Evolutionary conservation across 2,329 filamentous ascomycete genomes (phyloP).

Genomic region (Alternaria sp.): DNA sequence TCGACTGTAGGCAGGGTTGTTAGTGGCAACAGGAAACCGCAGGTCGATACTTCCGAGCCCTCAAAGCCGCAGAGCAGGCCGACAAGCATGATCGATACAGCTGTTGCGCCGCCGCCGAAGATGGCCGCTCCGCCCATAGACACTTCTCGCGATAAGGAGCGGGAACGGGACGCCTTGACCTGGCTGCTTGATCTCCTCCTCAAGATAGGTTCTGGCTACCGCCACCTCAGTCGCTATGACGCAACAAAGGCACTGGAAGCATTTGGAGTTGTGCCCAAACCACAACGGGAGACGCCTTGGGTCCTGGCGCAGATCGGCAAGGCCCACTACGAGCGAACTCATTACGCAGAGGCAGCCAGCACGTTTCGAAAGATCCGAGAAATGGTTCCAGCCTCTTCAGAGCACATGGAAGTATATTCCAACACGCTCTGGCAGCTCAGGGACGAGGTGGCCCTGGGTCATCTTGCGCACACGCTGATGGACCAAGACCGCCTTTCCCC

Average conservation of each 20-base stretch:
- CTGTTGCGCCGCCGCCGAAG: slow-evolving; percentile 38
- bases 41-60: slow-evolving; percentile 71
- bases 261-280: slow-evolving; percentile 74
- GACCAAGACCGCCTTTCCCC: slow-evolving; percentile 89
- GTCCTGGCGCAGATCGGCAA: slow-evolving; percentile 90
- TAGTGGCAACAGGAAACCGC: slow-evolving; percentile 85
- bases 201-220: slow-evolving; percentile 83
- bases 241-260: slow-evolving; percentile 79
- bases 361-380: slow-evolving; percentile 82
- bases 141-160: slow-evolving; percentile 74
- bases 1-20: slow-evolving; percentile 85
- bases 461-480: slow-evolving; percentile 88
- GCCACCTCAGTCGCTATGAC: slow-evolving; percentile 79
- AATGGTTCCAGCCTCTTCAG: slow-evolving; percentile 80
- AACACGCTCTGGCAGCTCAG: slow-evolving; percentile 99
- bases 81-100: slow-evolving; percentile 43
- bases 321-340: slow-evolving; percentile 88
- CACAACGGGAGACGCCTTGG: slow-evolving; percentile 91
- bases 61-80: slow-evolving; percentile 68
- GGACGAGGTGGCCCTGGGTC: slow-evolving; percentile 88
- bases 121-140: slow-evolving; percentile 62
- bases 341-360: slow-evolving; percentile 86
- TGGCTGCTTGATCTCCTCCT: slow-evolving; percentile 82
- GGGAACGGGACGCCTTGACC: slow-evolving; percentile 77
- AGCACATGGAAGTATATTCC: slow-evolving; percentile 98